Conservation (phyloP, 371 early-diverging fungal genomes). For the Synchytrium microbalum region DNA sequence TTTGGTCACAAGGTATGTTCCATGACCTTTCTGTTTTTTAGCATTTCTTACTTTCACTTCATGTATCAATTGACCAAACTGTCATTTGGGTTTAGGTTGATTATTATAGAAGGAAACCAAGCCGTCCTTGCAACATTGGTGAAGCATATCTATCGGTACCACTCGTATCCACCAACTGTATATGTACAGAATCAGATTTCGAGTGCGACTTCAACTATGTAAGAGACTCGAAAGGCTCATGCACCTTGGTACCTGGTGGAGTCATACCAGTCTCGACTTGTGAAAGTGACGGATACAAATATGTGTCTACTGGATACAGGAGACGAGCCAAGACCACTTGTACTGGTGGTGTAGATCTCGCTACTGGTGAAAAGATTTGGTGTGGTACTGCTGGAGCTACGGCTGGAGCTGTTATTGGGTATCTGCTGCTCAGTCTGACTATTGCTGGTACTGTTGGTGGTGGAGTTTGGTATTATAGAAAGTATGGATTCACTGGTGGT, state of each 20-base stretch:
- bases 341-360: slow-evolving; percentile 21
- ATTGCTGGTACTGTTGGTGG: background rate
- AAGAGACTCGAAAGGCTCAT: slow-evolving; percentile 17
- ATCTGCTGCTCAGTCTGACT: background rate
- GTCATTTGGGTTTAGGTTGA: slow-evolving; percentile 13
- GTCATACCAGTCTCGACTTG: slow-evolving; percentile 10
- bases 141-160: slow-evolving; percentile 14
- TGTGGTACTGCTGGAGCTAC: slow-evolving; percentile 6
- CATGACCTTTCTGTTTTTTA: background rate
- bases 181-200: slow-evolving; percentile 39
- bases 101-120: slow-evolving; percentile 31
- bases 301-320: slow-evolving; percentile 20
- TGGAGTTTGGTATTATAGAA: background rate
- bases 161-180: slow-evolving; percentile 18
- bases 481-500: background rate
- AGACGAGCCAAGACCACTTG: slow-evolving; percentile 21
- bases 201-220: slow-evolving; percentile 34
- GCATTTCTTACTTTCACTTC: background rate
- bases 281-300: slow-evolving; percentile 7
- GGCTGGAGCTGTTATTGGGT: background rate
- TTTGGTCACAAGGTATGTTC: slow-evolving; percentile 31
- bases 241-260: slow-evolving; percentile 15
- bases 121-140: slow-evolving; percentile 28
- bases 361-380: slow-evolving; percentile 10
- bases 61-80: background rate